Conservation (phyloP, 2,329 filamentous ascomycete species). For the Furcasterigmium furcatum region DNA sequence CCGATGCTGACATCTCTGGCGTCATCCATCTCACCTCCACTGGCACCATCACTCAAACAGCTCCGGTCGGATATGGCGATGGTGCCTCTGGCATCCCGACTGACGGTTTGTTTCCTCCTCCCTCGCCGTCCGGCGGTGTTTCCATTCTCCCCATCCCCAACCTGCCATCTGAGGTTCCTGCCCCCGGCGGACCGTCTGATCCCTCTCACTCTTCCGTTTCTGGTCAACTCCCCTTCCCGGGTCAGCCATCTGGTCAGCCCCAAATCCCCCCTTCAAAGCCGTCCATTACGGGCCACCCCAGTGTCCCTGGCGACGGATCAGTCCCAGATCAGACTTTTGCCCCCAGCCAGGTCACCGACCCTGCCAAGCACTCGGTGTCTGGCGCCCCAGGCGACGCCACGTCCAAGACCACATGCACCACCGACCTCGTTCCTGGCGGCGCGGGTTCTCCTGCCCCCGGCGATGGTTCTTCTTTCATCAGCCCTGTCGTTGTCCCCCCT, state of each 20-base stretch:
- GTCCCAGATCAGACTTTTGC: background rate
- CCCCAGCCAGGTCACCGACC: background rate
- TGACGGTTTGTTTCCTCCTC: background rate
- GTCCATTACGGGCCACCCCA: background rate
- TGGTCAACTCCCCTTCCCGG: background rate
- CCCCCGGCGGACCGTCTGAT: background rate
- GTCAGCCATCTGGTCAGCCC: background rate
- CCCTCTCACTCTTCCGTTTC: background rate
- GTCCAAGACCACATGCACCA: background rate
- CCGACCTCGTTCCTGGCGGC: background rate
- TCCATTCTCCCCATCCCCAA: background rate
- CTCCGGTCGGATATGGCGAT: conserved; percentile 1
- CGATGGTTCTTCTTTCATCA: background rate
- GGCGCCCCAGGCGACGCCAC: background rate
- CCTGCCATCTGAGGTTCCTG: background rate
- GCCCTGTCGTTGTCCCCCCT: background rate
- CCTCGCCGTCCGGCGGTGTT: background rate
- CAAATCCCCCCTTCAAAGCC: background rate
- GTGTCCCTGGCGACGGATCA: background rate
- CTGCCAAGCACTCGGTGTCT: background rate
- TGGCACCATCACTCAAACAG: background rate
- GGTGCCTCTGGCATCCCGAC: background rate
- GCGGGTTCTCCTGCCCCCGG: background rate
- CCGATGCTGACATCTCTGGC: background rate
- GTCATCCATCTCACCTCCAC: conserved; percentile 1